A percentile compares a stretch with the other conserved stretches of the same genome.
phyloP scores from a whole-genome alignment of 208 protist species.

The Trypanosoma rangeli region DNA sequence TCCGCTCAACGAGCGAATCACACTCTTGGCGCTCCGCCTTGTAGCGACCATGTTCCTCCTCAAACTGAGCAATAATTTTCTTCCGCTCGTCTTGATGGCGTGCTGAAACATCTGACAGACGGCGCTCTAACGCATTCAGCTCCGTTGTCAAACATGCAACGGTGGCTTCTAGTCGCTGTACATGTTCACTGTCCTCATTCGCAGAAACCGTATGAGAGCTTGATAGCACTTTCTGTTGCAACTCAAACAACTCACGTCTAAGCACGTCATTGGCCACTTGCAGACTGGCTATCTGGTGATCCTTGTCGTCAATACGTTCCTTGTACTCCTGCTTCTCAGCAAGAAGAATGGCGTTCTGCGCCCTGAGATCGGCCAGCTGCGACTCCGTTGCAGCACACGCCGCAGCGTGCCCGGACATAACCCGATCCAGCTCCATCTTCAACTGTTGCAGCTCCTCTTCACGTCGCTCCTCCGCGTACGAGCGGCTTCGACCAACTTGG shows the following conservation, averaged over 20 bases:
- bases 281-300: slow-evolving; percentile 20
- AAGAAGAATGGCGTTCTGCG: slow-evolving; percentile 10
- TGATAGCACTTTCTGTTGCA: slow-evolving; percentile 23
- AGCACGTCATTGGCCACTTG: slow-evolving; percentile 17
- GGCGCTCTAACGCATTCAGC: slow-evolving; percentile 50
- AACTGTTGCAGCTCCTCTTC: slow-evolving; percentile 28
- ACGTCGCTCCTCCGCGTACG: slow-evolving; percentile 2
- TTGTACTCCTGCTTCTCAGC: slow-evolving; percentile 14
- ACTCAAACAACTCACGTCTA: slow-evolving; percentile 21
- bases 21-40: slow-evolving; percentile 56
- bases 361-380: slow-evolving; percentile 14
- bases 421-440: slow-evolving; percentile 11
- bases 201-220: background rate
- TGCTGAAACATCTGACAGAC: slow-evolving; percentile 36
- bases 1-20: slow-evolving; percentile 46
- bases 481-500: slow-evolving; percentile 2
- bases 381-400: slow-evolving; percentile 13
- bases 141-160: slow-evolving; percentile 41
- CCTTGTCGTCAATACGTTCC: slow-evolving; percentile 6
- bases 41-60: slow-evolving; percentile 42
- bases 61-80: slow-evolving; percentile 44
- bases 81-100: slow-evolving; percentile 50
- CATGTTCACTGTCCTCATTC: slow-evolving; percentile 24
- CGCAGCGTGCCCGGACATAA: slow-evolving; percentile 8
- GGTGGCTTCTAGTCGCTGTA: slow-evolving; percentile 35